These are phyloP conservation scores for Aegilops speltoides DNA, from an alignment of 176 grass and related monocot genomes.

Conservation along the genomic window DNA sequence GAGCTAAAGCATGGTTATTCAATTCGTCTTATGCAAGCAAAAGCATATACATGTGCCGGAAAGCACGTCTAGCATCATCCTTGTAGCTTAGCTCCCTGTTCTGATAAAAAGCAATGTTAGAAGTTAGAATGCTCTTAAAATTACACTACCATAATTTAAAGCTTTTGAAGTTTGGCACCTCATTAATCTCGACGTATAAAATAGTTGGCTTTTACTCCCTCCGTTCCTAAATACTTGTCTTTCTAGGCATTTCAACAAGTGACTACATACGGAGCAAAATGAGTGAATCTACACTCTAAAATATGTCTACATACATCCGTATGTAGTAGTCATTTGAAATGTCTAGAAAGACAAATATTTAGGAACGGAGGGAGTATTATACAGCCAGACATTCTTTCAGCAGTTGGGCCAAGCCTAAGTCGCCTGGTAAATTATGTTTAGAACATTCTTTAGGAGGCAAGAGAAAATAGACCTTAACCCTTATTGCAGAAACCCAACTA, in stretches of 20 bases:
- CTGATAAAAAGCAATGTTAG: background rate
- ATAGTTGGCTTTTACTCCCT: background rate
- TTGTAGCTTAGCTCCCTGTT: background rate
- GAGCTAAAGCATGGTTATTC: conserved; percentile 46
- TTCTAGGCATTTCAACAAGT: too few relatives aligned
- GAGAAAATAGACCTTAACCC: conserved; percentile 1
- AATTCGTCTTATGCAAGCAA: conserved; percentile 42
- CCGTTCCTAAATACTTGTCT: too few relatives aligned
- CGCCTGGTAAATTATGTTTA: background rate
- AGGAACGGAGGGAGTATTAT: too few relatives aligned
- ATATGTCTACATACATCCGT: too few relatives aligned
- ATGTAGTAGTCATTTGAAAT: too few relatives aligned
- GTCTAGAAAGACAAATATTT: too few relatives aligned
- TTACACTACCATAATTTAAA: background rate
- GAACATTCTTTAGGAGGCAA: background rate
- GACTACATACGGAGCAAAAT: too few relatives aligned
- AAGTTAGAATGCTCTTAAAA: conserved; percentile 4
- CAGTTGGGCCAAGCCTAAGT: background rate
- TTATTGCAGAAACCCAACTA: background rate
- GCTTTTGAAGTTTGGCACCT: background rate
- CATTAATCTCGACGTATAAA: background rate
- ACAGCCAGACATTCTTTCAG: background rate
- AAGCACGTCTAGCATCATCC: conserved; percentile 9
- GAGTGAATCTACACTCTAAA: too few relatives aligned
- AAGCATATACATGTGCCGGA: conserved; percentile 32